Evolutionary conservation across 2,329 filamentous ascomycete genomes (phyloP).

Genomic region (Myotisia sp.): DNA sequence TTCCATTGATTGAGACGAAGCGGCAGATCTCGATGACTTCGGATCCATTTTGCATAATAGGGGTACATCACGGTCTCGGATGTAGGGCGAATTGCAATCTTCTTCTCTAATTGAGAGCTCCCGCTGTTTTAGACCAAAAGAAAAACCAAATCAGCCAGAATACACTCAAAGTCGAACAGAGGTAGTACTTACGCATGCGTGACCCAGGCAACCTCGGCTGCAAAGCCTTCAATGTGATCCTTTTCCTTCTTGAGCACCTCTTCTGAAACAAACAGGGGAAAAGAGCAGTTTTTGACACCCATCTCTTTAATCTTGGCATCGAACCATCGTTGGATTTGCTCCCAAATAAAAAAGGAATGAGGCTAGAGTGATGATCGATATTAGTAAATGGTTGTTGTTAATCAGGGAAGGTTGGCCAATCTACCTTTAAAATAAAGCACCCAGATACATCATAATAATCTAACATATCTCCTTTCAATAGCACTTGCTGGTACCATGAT

Average conservation of each 20-base stretch:
- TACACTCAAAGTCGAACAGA: no score
- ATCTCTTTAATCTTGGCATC: constrained; percentile 66
- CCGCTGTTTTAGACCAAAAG: constrained; percentile 48
- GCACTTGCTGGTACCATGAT: constrained; percentile 94
- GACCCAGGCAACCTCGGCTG: constrained; percentile 48
- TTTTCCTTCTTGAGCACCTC: constrained; percentile 80
- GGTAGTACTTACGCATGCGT: constrained; percentile 31
- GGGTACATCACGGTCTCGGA: constrained; percentile 81
- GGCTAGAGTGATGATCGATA: constrained; percentile 30
- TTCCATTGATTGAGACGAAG: constrained; percentile 97
- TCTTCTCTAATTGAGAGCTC: constrained; percentile 79
- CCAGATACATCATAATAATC: constrained; percentile 98
- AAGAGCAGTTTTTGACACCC: constrained; percentile 90
- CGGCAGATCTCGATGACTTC: constrained; percentile 86
- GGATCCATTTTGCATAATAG: constrained; percentile 94
- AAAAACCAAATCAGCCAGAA: no score
- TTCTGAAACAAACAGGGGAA: constrained; percentile 86
- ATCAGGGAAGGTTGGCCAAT: not conserved
- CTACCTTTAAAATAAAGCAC: constrained; percentile 79
- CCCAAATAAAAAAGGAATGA: constrained; percentile 53
- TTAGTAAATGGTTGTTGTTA: not conserved
- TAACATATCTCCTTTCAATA: constrained; percentile 92
- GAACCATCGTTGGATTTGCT: constrained; percentile 46
- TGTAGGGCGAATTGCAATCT: constrained; percentile 54
- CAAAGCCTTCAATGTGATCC: constrained; percentile 97